Percentiles rank a stretch among this genome's conserved stretches.
These are phyloP conservation scores for Colletotrichum sublineola DNA, from an alignment of 2,329 filamentous ascomycete genomes.

Conservation along the genomic window DNA sequence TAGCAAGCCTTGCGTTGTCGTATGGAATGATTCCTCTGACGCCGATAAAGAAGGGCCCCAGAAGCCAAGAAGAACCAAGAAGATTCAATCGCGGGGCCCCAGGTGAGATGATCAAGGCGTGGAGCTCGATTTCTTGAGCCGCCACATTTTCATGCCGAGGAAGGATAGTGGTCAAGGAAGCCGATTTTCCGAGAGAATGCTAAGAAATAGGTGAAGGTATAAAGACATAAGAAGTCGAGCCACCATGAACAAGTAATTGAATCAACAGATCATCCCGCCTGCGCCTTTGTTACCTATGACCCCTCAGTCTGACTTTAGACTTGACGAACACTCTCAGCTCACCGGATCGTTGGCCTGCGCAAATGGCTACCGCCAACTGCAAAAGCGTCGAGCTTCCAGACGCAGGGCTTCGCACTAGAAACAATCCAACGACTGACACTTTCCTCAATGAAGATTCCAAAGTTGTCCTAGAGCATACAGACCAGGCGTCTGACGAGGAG, in stretches of 20 bases:
- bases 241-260: rapidly evolving
- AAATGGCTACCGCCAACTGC: not conserved
- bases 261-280: not conserved
- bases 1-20: not conserved
- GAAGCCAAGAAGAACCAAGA: not conserved
- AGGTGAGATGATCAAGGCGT: rapidly evolving
- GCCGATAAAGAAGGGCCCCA: not conserved
- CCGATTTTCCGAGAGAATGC: not conserved
- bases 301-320: not conserved
- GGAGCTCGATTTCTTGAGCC: not conserved
- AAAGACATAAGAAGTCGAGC: not conserved
- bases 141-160: too few species aligned
- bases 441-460: not conserved
- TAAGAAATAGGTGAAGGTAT: not conserved
- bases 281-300: too few species aligned
- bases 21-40: not conserved
- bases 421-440: not conserved
- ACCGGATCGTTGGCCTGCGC: not conserved
- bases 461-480: not conserved
- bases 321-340: not conserved
- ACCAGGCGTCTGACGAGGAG: not conserved
- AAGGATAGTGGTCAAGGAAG: not conserved
- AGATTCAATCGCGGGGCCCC: not conserved
- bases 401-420: too few species aligned
- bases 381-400: not conserved